Evolutionary conservation across 352 stramenopile species (phyloP).

Genomic region (Globisporangium nodosum): DNA sequence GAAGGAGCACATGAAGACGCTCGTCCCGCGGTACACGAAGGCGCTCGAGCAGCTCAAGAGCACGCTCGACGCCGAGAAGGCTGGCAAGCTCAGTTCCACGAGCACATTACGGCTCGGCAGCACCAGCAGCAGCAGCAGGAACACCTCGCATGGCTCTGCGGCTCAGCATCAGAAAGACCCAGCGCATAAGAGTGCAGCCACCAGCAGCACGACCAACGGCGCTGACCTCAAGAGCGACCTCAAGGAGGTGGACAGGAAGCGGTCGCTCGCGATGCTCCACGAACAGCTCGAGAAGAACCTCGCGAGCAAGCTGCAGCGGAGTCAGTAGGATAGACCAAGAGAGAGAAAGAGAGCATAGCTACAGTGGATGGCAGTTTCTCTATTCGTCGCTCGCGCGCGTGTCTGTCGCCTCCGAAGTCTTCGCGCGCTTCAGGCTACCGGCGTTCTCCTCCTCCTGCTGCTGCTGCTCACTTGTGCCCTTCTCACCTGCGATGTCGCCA

Average conservation of each 20-base stretch:
- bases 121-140: slow-evolving; percentile 11
- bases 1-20: slow-evolving; percentile 72
- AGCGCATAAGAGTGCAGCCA: too few relatives aligned
- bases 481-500: neutral
- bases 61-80: slow-evolving; percentile 72
- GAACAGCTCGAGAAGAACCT: slow-evolving; percentile 58
- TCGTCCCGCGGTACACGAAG: slow-evolving; percentile 66
- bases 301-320: slow-evolving; percentile 31
- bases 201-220: slow-evolving; percentile 1
- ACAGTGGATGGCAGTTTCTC: neutral
- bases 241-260: slow-evolving; percentile 40
- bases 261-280: slow-evolving; percentile 46
- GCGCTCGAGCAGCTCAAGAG: slow-evolving; percentile 72
- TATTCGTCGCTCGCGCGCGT: neutral
- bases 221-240: slow-evolving; percentile 26
- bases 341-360: too few relatives aligned
- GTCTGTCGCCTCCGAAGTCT: neutral
- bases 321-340: slow-evolving; percentile 19
- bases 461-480: too few relatives aligned
- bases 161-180: neutral
- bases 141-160: neutral
- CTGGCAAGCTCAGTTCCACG: slow-evolving; percentile 52
- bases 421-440: neutral
- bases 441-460: neutral
- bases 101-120: slow-evolving; percentile 22